These are phyloP conservation scores for Boletus rex-veris DNA, from an alignment of 768 basidiomycete species.

Conservation along the genomic window DNA sequence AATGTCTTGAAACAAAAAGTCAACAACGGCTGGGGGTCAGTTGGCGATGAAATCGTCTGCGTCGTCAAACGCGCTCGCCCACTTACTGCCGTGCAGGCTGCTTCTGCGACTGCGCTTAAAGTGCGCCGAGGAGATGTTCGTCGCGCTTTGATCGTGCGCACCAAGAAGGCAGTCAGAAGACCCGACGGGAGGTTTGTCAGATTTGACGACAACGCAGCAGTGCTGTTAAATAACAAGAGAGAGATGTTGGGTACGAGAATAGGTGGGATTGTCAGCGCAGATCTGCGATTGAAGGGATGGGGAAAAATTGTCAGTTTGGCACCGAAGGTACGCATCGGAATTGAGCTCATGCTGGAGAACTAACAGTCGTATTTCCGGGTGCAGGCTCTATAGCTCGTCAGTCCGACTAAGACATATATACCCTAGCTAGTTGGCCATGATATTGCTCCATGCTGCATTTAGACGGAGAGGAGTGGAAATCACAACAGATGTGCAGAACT, in stretches of 20 bases:
- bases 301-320: conserved; percentile 90
- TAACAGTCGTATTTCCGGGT: neutral
- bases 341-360: neutral
- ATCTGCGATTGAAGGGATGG: conserved; percentile 90
- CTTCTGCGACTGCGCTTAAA: conserved; percentile 79
- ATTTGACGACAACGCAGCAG: conserved; percentile 97
- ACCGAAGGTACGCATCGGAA: conserved; percentile 60
- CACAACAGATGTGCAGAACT: no score
- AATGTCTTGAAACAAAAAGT: conserved; percentile 96
- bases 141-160: conserved; percentile 93
- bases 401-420: conserved; percentile 8
- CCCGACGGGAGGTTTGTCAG: conserved; percentile 85
- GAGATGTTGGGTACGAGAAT: conserved; percentile 96
- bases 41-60: conserved; percentile 94
- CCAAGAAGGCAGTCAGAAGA: conserved; percentile 78
- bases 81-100: conserved; percentile 59
- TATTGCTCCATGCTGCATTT: neutral
- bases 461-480: no score
- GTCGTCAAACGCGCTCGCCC: conserved; percentile 92
- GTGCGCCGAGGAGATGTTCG: conserved; percentile 91
- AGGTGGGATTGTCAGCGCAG: conserved; percentile 88
- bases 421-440: conserved; percentile 4
- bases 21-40: conserved; percentile 89
- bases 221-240: conserved; percentile 90
- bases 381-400: conserved; percentile 17